These are phyloP conservation scores for Backusella luteola DNA, from an alignment of 192 early-diverging fungal species.

Conservation along the genomic window DNA sequence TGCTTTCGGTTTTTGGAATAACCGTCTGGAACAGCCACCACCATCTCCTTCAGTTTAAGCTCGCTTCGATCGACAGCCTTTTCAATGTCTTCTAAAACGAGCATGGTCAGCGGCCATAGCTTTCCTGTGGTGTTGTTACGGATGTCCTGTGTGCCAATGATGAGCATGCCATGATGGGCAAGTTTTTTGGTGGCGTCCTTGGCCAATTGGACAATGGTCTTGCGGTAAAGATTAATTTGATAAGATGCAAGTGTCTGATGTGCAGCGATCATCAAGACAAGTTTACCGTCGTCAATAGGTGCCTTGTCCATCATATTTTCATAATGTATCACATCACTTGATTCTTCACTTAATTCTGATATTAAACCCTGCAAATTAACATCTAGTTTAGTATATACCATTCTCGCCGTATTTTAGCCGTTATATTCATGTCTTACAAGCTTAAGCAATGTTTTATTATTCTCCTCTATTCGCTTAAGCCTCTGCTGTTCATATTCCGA, in stretches of 20 bases:
- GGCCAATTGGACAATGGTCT: slow-evolving; percentile 59
- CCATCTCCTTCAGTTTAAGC: slow-evolving; percentile 63
- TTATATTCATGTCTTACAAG: slow-evolving; percentile 38
- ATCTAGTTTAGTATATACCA: not conserved
- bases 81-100: slow-evolving; percentile 73
- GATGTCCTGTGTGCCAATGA: slow-evolving; percentile 72
- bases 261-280: slow-evolving; percentile 58
- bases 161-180: slow-evolving; percentile 60
- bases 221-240: slow-evolving; percentile 60
- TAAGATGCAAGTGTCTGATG: slow-evolving; percentile 47
- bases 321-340: slow-evolving; percentile 70
- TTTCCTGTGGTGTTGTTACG: slow-evolving; percentile 55
- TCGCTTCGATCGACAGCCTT: slow-evolving; percentile 47
- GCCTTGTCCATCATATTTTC: slow-evolving; percentile 55
- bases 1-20: slow-evolving; percentile 54
- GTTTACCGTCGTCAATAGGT: slow-evolving; percentile 40
- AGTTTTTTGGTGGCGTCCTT: slow-evolving; percentile 54
- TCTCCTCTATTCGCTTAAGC: slow-evolving; percentile 57
- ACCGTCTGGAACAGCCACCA: slow-evolving; percentile 67
- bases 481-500: slow-evolving; percentile 60
- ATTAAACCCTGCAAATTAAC: slow-evolving; percentile 56
- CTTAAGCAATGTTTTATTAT: slow-evolving; percentile 55
- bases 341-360: slow-evolving; percentile 78
- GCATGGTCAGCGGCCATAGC: slow-evolving; percentile 72
- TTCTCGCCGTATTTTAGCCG: not conserved